These are phyloP conservation scores for Phytophthora sp. DNA, from an alignment of 352 stramenopile species.

Conservation along the genomic window DNA sequence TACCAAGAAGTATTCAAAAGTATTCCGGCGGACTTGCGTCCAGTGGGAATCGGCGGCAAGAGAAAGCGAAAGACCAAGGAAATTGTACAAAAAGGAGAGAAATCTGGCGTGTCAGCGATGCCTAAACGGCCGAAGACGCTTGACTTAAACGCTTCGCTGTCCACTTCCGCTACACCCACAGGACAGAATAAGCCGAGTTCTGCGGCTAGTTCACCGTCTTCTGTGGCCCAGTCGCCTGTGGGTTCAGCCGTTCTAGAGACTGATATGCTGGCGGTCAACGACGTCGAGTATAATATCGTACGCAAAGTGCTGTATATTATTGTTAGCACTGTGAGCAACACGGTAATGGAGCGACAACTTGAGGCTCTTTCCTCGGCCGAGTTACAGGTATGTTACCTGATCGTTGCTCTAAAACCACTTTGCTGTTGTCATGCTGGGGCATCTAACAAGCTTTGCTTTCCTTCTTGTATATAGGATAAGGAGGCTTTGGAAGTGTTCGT, in stretches of 20 bases:
- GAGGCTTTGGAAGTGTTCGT: conserved; percentile 60
- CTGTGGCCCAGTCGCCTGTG: conserved; percentile 16
- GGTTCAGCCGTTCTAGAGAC: conserved; percentile 23
- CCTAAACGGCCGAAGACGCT: conserved; percentile 42
- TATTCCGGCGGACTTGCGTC: conserved; percentile 47
- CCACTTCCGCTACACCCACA: conserved; percentile 12
- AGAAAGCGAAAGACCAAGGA: conserved; percentile 56
- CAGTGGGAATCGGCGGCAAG: conserved; percentile 23
- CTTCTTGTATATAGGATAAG: conserved; percentile 45
- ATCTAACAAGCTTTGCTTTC: neutral
- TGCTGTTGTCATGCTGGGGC: neutral
- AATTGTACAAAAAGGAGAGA: conserved; percentile 12
- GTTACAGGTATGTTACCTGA: conserved; percentile 43
- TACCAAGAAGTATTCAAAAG: conserved; percentile 70
- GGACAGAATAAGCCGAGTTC: conserved; percentile 17
- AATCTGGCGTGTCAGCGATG: conserved; percentile 30
- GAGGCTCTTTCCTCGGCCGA: conserved; percentile 37
- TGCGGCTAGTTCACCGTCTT: conserved; percentile 12
- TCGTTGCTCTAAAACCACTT: neutral
- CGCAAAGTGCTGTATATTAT: conserved; percentile 66
- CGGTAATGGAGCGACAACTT: conserved; percentile 41
- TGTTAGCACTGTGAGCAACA: conserved; percentile 47
- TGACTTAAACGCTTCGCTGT: conserved; percentile 23
- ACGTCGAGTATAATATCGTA: conserved; percentile 55
- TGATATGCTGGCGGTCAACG: conserved; percentile 29